Conservation (phyloP, 352 stramenopile genomes). For the Globisporangium irregulare region DNA sequence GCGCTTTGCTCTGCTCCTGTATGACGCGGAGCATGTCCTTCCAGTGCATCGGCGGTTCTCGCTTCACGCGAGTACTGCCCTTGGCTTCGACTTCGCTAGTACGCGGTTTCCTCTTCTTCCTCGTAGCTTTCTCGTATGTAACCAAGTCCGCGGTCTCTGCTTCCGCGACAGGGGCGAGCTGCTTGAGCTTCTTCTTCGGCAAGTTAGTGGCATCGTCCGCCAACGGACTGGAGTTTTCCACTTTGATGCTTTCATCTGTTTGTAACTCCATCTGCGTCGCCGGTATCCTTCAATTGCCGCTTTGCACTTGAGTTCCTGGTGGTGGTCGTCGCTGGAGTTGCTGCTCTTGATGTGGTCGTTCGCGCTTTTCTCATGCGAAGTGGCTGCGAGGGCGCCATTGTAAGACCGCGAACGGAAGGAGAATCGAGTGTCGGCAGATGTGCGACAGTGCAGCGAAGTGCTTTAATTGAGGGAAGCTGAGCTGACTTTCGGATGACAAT, state of each 20-base stretch:
- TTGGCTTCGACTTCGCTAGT: not conserved
- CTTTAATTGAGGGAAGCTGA: not conserved
- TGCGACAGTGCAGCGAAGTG: not conserved
- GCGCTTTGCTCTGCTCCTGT: slow-evolving; percentile 51
- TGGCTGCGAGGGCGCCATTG: not conserved
- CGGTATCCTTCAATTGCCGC: not conserved
- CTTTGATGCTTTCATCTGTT: not conserved
- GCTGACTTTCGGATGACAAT: not conserved
- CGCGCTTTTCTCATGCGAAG: not conserved
- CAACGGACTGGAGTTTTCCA: not conserved
- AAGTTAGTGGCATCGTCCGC: not conserved
- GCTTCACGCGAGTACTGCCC: not conserved
- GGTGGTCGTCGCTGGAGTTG: not conserved
- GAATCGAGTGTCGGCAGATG: not conserved
- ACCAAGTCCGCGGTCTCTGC: not conserved
- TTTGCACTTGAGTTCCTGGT: not conserved
- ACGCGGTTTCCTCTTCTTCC: slow-evolving; percentile 27
- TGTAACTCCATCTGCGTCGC: not conserved
- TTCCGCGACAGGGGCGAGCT: not conserved
- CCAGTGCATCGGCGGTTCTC: slow-evolving; percentile 36
- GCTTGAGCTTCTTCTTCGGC: not conserved
- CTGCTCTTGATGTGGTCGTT: not conserved
- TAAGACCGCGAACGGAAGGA: not conserved
- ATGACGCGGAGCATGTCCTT: slow-evolving; percentile 53
- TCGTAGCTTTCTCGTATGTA: slow-evolving; percentile 3